Conservation (phyloP, 306 rosid species). For the Dryas octopetala region DNA sequence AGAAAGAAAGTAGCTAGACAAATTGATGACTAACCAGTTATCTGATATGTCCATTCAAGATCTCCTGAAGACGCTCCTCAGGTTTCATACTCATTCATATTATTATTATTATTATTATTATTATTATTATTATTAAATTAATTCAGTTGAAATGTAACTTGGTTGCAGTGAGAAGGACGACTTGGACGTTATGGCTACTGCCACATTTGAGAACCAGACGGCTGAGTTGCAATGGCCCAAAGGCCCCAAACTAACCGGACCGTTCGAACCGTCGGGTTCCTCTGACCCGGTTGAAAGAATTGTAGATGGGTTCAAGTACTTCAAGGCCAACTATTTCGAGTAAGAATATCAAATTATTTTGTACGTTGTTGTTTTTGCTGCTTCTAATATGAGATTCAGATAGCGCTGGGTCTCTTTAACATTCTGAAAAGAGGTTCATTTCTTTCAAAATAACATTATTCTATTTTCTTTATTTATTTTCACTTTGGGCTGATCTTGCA, state of each 20-base stretch:
- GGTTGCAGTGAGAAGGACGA: no score
- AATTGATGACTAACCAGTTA: conserved; percentile 31
- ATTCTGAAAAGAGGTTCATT: neutral
- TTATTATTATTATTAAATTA: no score
- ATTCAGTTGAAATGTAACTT: no score
- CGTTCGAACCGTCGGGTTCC: neutral
- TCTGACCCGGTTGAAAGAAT: conserved; percentile 22
- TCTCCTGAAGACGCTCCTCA: conserved; percentile 36
- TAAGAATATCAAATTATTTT: conserved; percentile 2
- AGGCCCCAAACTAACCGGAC: neutral
- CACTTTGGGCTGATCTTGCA: conserved; percentile 22
- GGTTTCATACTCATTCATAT: conserved; percentile 22
- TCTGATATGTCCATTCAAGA: conserved; percentile 39
- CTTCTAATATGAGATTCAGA: no score
- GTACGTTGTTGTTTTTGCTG: no score
- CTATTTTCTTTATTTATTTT: no score
- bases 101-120: no score
- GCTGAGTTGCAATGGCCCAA: neutral
- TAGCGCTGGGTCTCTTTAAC: no score
- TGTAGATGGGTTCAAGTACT: conserved; percentile 39
- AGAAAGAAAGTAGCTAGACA: conserved; percentile 16
- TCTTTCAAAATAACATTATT: no score
- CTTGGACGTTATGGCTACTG: no score
- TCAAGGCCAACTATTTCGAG: conserved; percentile 47
- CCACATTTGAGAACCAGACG: no score